phyloP scores from a whole-genome alignment of 2,329 filamentous ascomycete genomes.

The Claviceps sorghi region DNA sequence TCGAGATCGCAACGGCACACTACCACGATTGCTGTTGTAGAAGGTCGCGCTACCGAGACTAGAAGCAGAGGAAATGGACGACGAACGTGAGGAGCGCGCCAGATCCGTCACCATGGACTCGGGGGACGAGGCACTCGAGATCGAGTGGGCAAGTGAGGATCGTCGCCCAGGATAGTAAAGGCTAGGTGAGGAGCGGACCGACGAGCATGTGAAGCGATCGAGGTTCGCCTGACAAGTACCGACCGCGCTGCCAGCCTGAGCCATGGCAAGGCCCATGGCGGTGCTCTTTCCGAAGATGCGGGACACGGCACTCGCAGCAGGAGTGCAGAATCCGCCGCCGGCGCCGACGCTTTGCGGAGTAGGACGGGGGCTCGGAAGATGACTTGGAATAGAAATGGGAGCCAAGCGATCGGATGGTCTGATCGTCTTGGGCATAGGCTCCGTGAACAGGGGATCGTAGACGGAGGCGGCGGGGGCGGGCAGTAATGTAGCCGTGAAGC shows the following conservation, averaged over 20 bases:
- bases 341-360: slow-evolving; percentile 31
- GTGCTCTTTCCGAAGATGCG: slow-evolving; percentile 33
- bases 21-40: slow-evolving; percentile 25
- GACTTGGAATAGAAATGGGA: slow-evolving; percentile 37
- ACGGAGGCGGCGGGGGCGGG: slow-evolving; percentile 24
- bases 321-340: slow-evolving; percentile 40
- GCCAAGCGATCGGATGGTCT: slow-evolving; percentile 33
- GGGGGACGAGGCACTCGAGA: slow-evolving; percentile 49
- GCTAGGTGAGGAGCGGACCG: slow-evolving; percentile 37
- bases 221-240: slow-evolving; percentile 28
- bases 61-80: slow-evolving; percentile 49
- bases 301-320: slow-evolving; percentile 41
- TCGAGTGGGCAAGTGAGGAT: slow-evolving; percentile 47
- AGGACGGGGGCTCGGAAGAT: slow-evolving; percentile 44
- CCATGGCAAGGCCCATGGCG: slow-evolving; percentile 48
- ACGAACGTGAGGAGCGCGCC: slow-evolving; percentile 47
- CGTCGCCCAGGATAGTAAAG: slow-evolving; percentile 36
- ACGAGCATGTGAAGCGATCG: slow-evolving; percentile 34
- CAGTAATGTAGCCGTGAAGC: slow-evolving; percentile 24
- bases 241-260: slow-evolving; percentile 33
- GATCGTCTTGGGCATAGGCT: slow-evolving; percentile 27
- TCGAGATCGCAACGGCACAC: slow-evolving; percentile 49
- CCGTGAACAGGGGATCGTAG: slow-evolving; percentile 30
- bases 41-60: slow-evolving; percentile 45
- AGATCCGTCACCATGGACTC: slow-evolving; percentile 54